Base-by-base conservation (phyloP, 108 stramenopile species). In the Pseudonitzschia pungens region DNA sequence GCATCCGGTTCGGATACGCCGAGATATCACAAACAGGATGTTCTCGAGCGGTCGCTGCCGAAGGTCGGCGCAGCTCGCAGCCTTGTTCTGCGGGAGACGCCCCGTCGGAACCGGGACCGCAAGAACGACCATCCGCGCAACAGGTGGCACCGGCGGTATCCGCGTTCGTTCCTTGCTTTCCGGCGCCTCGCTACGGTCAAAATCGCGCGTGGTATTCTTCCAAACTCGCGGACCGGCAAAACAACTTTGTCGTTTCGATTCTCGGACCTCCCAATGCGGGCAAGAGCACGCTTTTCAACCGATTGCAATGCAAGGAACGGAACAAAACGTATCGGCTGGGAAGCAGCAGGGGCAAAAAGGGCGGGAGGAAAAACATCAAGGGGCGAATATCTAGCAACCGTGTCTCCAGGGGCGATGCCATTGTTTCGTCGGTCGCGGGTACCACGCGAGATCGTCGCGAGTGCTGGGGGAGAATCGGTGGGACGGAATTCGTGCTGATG, bases 231-330 rank as follows among this genome's bases (percentile, higher is more conserved):
- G 24, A 22, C 2, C 26, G 10, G 31, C 31, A 69, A 42, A 29
- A 41, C 76, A 42, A 65, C 15, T 75, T 86, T 26, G 70, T 74
- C 21, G 94, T 95, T 5, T 83, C 91, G 50, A 87, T 95, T 62
- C 63, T 96, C 12, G 95, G 95, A 6, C 95, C 95, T 71, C 95
- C 95, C 27, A 96, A 96, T 63, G 95, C 95, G n/a, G 95, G 93
- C 40, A 96, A 96, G 74, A 86, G 84, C 8, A 96, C 95, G 7
- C 74, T 96, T 12, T 96, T 92, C 85, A 96, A 96, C 79, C 73
- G 92, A 44, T 65, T 95, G 21, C 84, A 92, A 80, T 89, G 89
- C 76, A 92, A 91, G 73, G 86, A 83, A 73, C 32, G 77, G 8
- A 92, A 94, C 69, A 69, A 76, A 42, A 72, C 88, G 6, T 91